These are phyloP conservation scores for Candida takata DNA, from an alignment of 805 yeast species.

Conservation along the genomic window DNA sequence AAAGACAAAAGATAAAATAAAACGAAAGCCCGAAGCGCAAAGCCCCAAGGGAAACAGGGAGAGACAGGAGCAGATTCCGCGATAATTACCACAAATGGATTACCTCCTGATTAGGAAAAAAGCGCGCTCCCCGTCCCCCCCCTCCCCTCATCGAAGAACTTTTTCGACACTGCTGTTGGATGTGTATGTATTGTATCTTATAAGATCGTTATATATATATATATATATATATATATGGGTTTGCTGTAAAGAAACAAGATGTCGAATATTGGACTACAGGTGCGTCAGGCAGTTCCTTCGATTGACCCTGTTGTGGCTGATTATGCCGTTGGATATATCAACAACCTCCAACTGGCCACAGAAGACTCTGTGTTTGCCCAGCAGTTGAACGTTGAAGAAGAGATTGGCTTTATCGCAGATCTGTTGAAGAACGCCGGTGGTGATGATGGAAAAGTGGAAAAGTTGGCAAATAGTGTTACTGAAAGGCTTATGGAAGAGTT, in stretches of 20 bases:
- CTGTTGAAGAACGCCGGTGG: slow-evolving; percentile 84
- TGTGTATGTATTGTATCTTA: too few species aligned
- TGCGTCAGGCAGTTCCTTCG: slow-evolving; percentile 80
- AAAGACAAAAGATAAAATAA: too few species aligned
- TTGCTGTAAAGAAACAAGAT: slow-evolving; percentile 12
- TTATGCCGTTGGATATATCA: slow-evolving; percentile 87
- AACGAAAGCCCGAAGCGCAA: too few species aligned
- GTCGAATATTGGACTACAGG: slow-evolving; percentile 43
- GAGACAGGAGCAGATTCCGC: too few species aligned
- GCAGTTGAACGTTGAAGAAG: slow-evolving; percentile 58
- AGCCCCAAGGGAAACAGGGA: too few species aligned
- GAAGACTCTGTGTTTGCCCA: slow-evolving; percentile 78
- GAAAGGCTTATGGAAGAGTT: slow-evolving; percentile 46
- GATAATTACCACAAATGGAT: too few species aligned
- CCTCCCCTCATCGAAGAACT: background rate
- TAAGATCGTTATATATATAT: too few species aligned
- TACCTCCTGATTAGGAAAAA: too few species aligned
- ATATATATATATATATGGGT: too few species aligned
- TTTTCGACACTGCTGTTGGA: too few species aligned
- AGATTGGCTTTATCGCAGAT: slow-evolving; percentile 58
- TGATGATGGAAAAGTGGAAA: slow-evolving; percentile 43
- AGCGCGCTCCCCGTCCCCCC: too few species aligned
- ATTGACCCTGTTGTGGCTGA: slow-evolving; percentile 82
- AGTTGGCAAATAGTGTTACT: slow-evolving; percentile 39
- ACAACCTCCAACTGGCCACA: slow-evolving; percentile 70